Base-by-base conservation (phyloP, 192 early-diverging fungal species). In the Entomortierella lignicola region DNA sequence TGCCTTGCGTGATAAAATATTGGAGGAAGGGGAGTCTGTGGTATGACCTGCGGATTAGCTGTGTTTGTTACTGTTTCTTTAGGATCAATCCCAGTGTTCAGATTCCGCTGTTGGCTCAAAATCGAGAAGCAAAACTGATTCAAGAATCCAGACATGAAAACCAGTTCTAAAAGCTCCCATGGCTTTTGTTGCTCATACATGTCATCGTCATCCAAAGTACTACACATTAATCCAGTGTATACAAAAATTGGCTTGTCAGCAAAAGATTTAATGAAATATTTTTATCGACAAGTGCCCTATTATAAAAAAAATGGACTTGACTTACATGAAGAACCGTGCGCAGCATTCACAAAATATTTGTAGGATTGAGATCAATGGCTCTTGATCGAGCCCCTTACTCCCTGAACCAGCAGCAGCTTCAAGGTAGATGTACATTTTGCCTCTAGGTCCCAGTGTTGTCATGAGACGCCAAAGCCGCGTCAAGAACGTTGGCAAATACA, bases 41-140 rank as follows among this genome's bases (percentile, higher is more conserved):
- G 21, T 20, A 59, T 68, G 1, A 55, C 20, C 13, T 20, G 51
- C 2, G 69, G 7, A 26, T 43, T 18, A 0, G 32, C 20, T 20
- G 51, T 25, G 15, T 5, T 39, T 3, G 56, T 27, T 42, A 57
- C 25, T 44, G 41, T 30, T 26, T 13, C 62, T 0, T 23, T 30
- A 52, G 50, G 10, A 25, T 27, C 52, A 29, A 4, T 4, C 15
- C 20, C 41, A 26, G 62, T 0, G 4, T 55, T 54, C 48, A 27
- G 57, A 29, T 72, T 47, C 1, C 62, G 57, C 27, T 82, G 63
- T 41, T 79, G 60, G 39, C 86, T 86, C 48, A 90, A 43, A 13
- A 89, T 68, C 0, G 75, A 58, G 51, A 93, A 91, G 41, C 88
- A 93, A 63, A 91, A 92, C 37, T 73, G 69, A 53, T 93, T 93